Evolutionary conservation across 345 rosid species (phyloP).

Genomic region (Nephelium lappaceum): DNA sequence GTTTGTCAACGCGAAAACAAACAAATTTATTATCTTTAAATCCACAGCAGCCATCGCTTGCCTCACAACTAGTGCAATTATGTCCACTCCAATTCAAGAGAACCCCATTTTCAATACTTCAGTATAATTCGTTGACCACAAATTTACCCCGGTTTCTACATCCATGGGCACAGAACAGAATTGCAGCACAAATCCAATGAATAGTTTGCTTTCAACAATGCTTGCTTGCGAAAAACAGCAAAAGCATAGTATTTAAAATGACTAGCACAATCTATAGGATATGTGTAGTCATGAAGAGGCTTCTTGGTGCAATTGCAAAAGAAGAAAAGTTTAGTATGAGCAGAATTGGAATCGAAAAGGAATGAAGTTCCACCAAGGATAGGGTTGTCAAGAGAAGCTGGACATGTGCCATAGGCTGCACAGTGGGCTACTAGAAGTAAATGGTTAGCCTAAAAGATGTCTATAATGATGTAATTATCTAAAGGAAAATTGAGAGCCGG

Average conservation of each 20-base stretch:
- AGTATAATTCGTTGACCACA: conserved; percentile 19
- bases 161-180: conserved; percentile 31
- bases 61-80: conserved; percentile 19
- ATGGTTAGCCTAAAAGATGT: conserved; percentile 37
- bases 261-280: conserved; percentile 36
- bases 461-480: no score
- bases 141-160: conserved; percentile 7
- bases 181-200: conserved; percentile 33
- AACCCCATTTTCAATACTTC: conserved; percentile 55
- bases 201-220: not conserved
- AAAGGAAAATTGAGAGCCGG: no score
- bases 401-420: conserved; percentile 38
- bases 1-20: conserved; percentile 13
- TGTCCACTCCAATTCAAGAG: conserved; percentile 35
- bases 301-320: conserved; percentile 46
- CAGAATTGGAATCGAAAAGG: conserved; percentile 22
- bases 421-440: conserved; percentile 40
- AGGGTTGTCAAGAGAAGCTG: conserved; percentile 42
- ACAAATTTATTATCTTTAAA: conserved; percentile 5
- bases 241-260: conserved; percentile 35
- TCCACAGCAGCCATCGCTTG: conserved; percentile 19
- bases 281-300: not conserved
- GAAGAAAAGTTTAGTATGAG: conserved; percentile 33
- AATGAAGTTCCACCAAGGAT: conserved; percentile 53
- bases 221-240: conserved; percentile 34